Percentiles rank a stretch among this genome's conserved stretches.
Evolutionary conservation across 352 stramenopile species (phyloP).

Genomic region (Phytophthora aleatoria): DNA sequence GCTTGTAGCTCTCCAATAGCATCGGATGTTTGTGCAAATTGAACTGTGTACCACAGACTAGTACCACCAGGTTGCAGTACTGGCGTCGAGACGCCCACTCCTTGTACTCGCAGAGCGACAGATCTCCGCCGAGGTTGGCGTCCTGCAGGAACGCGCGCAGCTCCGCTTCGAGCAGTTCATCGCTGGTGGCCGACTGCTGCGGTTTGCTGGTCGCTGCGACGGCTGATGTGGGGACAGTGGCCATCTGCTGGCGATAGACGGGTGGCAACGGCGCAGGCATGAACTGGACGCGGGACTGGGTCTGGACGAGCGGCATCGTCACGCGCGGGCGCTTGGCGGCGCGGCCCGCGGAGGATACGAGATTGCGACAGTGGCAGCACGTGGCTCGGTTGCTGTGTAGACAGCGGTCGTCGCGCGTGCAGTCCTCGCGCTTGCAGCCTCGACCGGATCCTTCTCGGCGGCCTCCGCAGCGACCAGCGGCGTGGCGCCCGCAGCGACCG

Average conservation of each 20-base stretch:
- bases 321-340: conserved; percentile 42
- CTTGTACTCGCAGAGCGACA: conserved; percentile 61
- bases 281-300: conserved; percentile 15
- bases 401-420: conserved; percentile 64
- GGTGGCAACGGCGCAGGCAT: not conserved
- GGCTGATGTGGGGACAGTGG: not conserved
- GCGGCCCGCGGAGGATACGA: conserved; percentile 62
- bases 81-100: conserved; percentile 46
- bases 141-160: conserved; percentile 37
- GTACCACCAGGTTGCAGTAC: conserved; percentile 67
- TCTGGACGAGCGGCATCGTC: not conserved
- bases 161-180: conserved; percentile 34
- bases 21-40: conserved; percentile 77
- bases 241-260: conserved; percentile 15
- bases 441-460: conserved; percentile 65
- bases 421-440: conserved; percentile 67
- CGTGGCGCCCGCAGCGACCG: conserved; percentile 66
- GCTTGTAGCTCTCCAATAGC: conserved; percentile 53
- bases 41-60: conserved; percentile 67
- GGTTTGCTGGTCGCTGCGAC: conserved; percentile 12
- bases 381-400: conserved; percentile 75
- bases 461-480: conserved; percentile 55
- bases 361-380: conserved; percentile 81
- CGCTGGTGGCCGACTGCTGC: not conserved
- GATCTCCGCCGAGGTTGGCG: conserved; percentile 35